Evolutionary conservation across 495 filamentous ascomycete genomes (phyloP).

Genomic region (Penicillium verhagenii): DNA sequence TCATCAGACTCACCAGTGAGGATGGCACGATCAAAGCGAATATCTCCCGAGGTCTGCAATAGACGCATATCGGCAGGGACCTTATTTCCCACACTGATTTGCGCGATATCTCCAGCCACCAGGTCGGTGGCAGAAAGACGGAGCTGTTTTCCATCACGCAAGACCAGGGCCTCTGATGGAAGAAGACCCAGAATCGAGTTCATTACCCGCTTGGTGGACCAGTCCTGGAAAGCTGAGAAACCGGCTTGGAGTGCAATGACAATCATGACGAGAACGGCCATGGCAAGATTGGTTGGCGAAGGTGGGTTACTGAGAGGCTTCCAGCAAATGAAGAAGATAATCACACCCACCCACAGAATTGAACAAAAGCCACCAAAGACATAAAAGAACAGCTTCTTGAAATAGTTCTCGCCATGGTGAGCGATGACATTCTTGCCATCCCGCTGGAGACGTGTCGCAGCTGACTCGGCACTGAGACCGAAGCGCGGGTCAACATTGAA

Average conservation of each 20-base stretch:
- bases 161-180: constrained; percentile 59
- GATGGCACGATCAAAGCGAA: constrained; percentile 70
- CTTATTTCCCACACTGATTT: constrained; percentile 67
- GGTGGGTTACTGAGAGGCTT: constrained; percentile 71
- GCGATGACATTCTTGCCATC: constrained; percentile 63
- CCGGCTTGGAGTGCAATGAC: constrained; percentile 69
- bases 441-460: constrained; percentile 45
- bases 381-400: constrained; percentile 60
- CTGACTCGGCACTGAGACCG: constrained; percentile 30
- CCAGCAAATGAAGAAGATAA: constrained; percentile 73
- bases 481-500: constrained; percentile 32
- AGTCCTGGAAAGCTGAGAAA: constrained; percentile 70
- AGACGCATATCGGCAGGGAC: constrained; percentile 72
- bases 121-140: constrained; percentile 55
- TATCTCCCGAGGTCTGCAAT: constrained; percentile 60
- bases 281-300: constrained; percentile 61
- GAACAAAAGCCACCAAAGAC: constrained; percentile 76
- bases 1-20: constrained; percentile 69
- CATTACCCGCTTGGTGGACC: constrained; percentile 63
- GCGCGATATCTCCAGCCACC: constrained; percentile 66
- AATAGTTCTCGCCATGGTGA: constrained; percentile 54
- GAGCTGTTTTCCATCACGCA: constrained; percentile 55
- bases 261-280: constrained; percentile 64
- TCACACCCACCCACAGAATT: constrained; percentile 61
- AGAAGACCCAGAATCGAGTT: constrained; percentile 65